These are phyloP conservation scores for Populus davidiana DNA, from an alignment of 345 rosid species.

Conservation along the genomic window DNA sequence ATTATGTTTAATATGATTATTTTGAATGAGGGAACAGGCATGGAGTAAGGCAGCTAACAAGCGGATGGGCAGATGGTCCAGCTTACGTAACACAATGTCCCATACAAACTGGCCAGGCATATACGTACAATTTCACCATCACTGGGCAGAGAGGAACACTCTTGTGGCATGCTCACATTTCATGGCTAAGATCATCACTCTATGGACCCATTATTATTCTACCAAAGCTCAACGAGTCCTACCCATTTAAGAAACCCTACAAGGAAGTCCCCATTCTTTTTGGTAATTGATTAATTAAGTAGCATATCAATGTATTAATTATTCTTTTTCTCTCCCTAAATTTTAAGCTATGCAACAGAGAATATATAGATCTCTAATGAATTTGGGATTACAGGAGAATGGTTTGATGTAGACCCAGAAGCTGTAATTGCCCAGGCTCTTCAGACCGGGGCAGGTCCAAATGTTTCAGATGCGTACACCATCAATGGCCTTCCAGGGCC, in stretches of 20 bases:
- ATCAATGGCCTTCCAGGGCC: conserved; percentile 33
- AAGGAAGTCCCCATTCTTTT: conserved; percentile 28
- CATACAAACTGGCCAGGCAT: conserved; percentile 24
- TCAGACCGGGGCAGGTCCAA: conserved; percentile 28
- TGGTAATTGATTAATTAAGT: conserved; percentile 10
- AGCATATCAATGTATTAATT: background rate
- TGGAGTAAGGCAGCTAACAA: conserved; percentile 28
- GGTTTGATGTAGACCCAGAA: conserved; percentile 30
- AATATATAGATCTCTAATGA: background rate
- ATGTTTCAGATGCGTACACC: conserved; percentile 30
- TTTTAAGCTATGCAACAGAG: background rate
- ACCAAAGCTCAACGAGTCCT: conserved; percentile 17
- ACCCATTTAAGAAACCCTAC: conserved; percentile 26
- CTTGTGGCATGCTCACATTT: conserved; percentile 25
- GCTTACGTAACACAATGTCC: conserved; percentile 31
- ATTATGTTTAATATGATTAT: background rate
- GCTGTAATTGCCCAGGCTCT: conserved; percentile 28
- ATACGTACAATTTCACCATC: conserved; percentile 27
- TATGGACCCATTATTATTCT: conserved; percentile 29
- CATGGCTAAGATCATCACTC: conserved; percentile 26
- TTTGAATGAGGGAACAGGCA: conserved; percentile 10
- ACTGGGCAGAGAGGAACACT: conserved; percentile 33
- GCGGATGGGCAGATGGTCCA: conserved; percentile 29
- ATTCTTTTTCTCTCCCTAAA: background rate
- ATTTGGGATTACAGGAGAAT: conserved; percentile 20